Base-by-base conservation (phyloP, 2,329 filamentous ascomycete genomes). In the Botrytis cinerea region DNA sequence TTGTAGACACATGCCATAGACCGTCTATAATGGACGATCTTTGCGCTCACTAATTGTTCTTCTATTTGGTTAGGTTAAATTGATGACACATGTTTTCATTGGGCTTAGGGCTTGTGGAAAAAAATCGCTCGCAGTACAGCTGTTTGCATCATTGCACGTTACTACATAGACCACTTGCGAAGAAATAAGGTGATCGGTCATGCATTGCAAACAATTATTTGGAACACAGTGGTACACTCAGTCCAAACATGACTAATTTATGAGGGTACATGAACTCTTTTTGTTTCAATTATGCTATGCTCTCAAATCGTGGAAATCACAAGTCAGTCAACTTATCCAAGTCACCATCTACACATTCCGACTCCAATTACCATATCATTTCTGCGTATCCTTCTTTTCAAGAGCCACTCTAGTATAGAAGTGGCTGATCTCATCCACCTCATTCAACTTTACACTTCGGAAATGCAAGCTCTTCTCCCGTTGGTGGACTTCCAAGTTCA, bases 241-340 rank as follows among this genome's bases (percentile, higher is more conserved):
- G 1, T 7, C 7, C 8, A 22, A 0, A 12, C 7, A 22, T 5
- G 22, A 20, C 4, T 16, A 18, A 5, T 2, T 6, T n/a, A 20
- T 12, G 18, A 35, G 57, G 9, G 8, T 48, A 4, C 5, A 8
- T 38, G 1, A 38, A 38, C 2, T 25, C 10, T 6, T 9, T 38
- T 4, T 7, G 25, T 38, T 25, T 60, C 6, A 32, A 38, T 25
- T 16, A 22, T 38, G 59, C 20, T 2, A 62, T 40, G 14, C 22
- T n/a, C 60, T 35, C 14, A n/a, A 61, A 1, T 61, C 22, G 0
- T 22, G 16, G n/a, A 25, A 40, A 48, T 12, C n/a, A 20, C 10
- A 48, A 12, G 16, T 6, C 22, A n/a, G 28, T 25, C 4, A 35
- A 12, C 12, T 14, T n/a, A 28, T 48, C 32, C 10, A 5, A 25